Evolutionary conservation across 352 stramenopile genomes (phyloP).

Genomic region (Phytophthora syringae): DNA sequence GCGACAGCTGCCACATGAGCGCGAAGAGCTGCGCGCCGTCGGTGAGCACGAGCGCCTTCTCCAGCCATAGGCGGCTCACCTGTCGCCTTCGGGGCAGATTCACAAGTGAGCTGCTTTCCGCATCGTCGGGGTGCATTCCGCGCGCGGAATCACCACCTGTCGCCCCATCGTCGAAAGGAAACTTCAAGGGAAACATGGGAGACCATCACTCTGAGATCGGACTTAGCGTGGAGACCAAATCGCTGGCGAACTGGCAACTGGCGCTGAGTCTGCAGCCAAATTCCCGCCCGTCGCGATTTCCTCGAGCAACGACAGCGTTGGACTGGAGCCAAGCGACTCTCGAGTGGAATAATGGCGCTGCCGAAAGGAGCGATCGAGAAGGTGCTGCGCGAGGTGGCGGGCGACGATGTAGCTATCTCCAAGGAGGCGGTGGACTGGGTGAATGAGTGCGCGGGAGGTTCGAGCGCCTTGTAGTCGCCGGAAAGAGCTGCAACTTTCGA

Average conservation of each 20-base stretch:
- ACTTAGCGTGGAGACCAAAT: not conserved
- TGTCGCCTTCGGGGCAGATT: conserved; percentile 17
- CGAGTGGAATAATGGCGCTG: conserved; percentile 9
- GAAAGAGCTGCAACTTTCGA: too few species aligned
- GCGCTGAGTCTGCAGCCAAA: conserved; percentile 45
- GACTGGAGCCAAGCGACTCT: conserved; percentile 8
- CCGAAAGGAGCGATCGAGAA: conserved; percentile 35
- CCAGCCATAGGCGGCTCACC: conserved; percentile 65
- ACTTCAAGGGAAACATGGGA: not conserved
- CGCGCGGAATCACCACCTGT: conserved; percentile 30
- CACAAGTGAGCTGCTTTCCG: conserved; percentile 4
- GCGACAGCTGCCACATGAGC: conserved; percentile 81
- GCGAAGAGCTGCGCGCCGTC: conserved; percentile 69
- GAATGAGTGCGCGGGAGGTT: conserved; percentile 62
- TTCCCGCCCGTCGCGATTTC: conserved; percentile 30
- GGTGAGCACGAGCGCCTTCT: conserved; percentile 52
- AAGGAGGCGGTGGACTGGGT: conserved; percentile 78
- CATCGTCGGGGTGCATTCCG: not conserved
- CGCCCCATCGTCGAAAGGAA: conserved; percentile 25
- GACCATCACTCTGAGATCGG: not conserved
- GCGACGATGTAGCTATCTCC: conserved; percentile 56
- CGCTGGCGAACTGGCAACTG: conserved; percentile 17
- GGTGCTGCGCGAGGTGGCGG: conserved; percentile 61
- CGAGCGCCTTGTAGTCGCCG: not conserved
- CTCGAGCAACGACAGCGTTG: not conserved